Evolutionary conservation across 2,329 filamentous ascomycete genomes (phyloP).

Genomic region (Colletotrichum orchidophilum): DNA sequence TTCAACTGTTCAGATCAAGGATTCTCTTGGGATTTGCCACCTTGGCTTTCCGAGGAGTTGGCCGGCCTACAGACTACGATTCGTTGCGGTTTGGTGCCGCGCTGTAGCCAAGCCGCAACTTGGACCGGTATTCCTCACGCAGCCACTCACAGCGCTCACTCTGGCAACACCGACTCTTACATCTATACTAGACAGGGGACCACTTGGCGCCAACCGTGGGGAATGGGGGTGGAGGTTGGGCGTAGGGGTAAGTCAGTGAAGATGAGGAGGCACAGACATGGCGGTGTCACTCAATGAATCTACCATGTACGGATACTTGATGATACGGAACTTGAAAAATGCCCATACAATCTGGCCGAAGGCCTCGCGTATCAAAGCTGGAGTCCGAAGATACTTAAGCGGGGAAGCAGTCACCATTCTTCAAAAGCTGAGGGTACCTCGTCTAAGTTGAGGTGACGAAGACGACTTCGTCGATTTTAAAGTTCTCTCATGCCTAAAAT

Average conservation of each 20-base stretch:
- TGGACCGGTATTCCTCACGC: not conserved
- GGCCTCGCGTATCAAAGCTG: not conserved
- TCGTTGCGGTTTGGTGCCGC: not conserved
- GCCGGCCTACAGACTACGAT: not conserved
- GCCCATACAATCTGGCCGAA: not conserved
- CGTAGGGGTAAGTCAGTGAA: not conserved
- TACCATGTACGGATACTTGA: too few relatives aligned
- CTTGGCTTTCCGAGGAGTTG: too few relatives aligned
- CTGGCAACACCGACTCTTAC: not conserved
- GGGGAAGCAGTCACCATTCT: not conserved
- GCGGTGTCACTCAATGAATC: not conserved
- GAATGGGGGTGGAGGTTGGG: not conserved
- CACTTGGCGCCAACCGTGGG: not conserved
- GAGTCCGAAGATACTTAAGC: not conserved
- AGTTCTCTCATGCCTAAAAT: not conserved
- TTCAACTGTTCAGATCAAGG: not conserved
- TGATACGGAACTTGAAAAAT: not conserved
- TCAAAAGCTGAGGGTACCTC: not conserved
- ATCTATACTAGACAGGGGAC: not conserved
- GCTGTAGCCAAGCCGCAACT: not conserved
- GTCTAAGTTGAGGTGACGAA: not conserved
- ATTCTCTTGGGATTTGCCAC: too few relatives aligned
- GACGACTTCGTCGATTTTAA: not conserved
- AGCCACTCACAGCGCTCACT: not conserved
- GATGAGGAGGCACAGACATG: not conserved